Percentiles rank a stretch among this genome's conserved stretches.
Conservation (phyloP, 371 early-diverging fungal species). For the Mortierella polycephala region DNA sequence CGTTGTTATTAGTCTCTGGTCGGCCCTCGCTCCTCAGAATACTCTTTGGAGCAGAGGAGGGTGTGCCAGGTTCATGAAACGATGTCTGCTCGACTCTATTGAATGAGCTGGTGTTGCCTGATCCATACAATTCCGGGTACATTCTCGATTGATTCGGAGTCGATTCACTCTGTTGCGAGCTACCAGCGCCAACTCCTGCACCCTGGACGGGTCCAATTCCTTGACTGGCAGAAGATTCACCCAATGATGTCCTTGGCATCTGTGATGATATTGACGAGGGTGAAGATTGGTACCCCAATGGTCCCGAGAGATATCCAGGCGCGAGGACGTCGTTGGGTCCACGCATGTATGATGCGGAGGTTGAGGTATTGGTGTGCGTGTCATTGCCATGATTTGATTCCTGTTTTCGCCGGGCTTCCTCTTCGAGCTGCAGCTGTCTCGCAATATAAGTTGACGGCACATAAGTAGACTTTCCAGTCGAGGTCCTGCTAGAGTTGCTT, state of each 20-base stretch:
- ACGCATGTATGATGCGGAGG: slow-evolving; percentile 13
- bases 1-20: slow-evolving; percentile 26
- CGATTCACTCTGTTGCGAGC: too few species aligned
- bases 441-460: slow-evolving; percentile 41
- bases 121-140: neutral
- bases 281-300: slow-evolving; percentile 32
- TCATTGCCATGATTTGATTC: neutral
- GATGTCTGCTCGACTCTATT: neutral
- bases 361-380: neutral
- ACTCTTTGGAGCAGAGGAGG: slow-evolving; percentile 5
- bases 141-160: too few species aligned
- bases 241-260: neutral
- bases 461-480: slow-evolving; percentile 25
- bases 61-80: neutral
- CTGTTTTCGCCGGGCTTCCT: slow-evolving; percentile 22
- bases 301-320: slow-evolving; percentile 34
- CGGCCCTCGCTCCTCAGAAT: slow-evolving; percentile 18
- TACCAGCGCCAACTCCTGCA: too few species aligned
- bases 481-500: slow-evolving; percentile 12
- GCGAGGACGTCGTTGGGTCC: slow-evolving; percentile 28
- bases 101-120: neutral
- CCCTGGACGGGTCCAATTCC: neutral
- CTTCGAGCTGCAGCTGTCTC: slow-evolving; percentile 31
- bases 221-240: neutral
- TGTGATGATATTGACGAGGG: neutral